Conservation (phyloP, 2,329 filamentous ascomycete species). For the Rhynchosporium agropyri region DNA sequence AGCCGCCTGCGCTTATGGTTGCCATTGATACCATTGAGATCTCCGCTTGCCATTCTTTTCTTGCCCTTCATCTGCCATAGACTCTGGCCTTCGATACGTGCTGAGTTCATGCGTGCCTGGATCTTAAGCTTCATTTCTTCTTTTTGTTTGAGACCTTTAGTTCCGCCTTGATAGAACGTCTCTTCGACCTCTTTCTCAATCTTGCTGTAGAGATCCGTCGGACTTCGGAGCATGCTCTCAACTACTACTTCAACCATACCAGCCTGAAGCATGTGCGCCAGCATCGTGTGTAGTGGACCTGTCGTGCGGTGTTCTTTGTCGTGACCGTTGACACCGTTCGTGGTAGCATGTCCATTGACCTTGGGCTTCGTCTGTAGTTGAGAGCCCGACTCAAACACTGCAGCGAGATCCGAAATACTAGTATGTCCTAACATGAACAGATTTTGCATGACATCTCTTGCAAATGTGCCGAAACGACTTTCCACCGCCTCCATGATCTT, state of each 20-base stretch:
- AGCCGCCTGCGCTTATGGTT: conserved; percentile 57
- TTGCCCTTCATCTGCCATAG: conserved; percentile 52
- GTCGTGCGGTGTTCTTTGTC: conserved; percentile 29
- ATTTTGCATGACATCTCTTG: conserved; percentile 73
- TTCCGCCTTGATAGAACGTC: conserved; percentile 53
- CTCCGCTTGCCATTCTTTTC: conserved; percentile 49
- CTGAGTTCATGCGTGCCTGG: conserved; percentile 54
- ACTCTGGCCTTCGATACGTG: conserved; percentile 48
- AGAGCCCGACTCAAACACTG: conserved; percentile 54
- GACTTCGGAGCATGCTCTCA: conserved; percentile 58
- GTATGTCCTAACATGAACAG: conserved; percentile 79
- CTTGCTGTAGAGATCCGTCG: conserved; percentile 61
- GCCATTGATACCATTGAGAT: conserved; percentile 36
- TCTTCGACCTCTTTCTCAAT: conserved; percentile 65
- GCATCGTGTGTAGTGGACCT: conserved; percentile 48
- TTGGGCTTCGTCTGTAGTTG: conserved; percentile 40
- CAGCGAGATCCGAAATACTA: conserved; percentile 68
- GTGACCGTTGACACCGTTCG: conserved; percentile 33
- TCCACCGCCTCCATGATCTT: conserved; percentile 80
- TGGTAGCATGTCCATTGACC: conserved; percentile 21
- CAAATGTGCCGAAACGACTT: conserved; percentile 71
- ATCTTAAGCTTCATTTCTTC: conserved; percentile 62
- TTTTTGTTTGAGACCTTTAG: conserved; percentile 68
- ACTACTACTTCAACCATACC: conserved; percentile 70
- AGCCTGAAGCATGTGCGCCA: conserved; percentile 57